Base-by-base conservation (phyloP, 805 yeast species). In the Zygosaccharomyces bisporus region DNA sequence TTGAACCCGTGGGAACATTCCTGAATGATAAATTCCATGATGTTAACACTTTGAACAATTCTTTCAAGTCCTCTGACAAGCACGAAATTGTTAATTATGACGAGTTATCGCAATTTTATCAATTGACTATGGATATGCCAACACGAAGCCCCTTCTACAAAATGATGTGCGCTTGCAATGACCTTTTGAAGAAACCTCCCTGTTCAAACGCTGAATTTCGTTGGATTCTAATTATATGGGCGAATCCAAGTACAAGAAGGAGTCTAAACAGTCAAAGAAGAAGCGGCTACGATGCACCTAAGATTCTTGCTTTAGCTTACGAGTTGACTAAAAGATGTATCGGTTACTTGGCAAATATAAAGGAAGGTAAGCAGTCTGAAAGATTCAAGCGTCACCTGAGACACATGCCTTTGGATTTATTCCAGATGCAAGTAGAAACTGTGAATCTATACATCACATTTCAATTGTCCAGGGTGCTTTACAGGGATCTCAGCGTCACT, bases 401-500 rank as follows among this genome's bases (percentile, higher is more conserved):
- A 27, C 18, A 41, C 21, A 21, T 58, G 25, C 64, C 80, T 0
- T 44, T 52, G 0, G 63, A 60, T 0, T 71, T 68, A 6, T 83
- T 84, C 50, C 60, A 61, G 21, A 13, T 61, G 2, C 80, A 81
- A 52, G 75, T 88, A 0, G 87, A 87, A 31, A 67, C 84, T 24
- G 55, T 86, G 39, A 90, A 89, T 56, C 70, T 87, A 17, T 88
- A 84, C 63, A 74, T 89, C 29, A 83, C 95, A 0, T 87, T 85
- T 57, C 87, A 86, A 35, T 68, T 90, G 43, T 75, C 80, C 32
- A 71, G 79, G 46, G 70, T 77, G 43, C 69, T 74, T 12, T 34
- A 39, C 20, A 38, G 38, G 10, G 47, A 41, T 21, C 27, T 40
- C 27, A 49, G 44, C 8, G 43, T 13, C 13, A 30, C 35, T 10